Evolutionary conservation across 1,284 basidiomycete species (phyloP).

Genomic region (Trichosporon ovoides): DNA sequence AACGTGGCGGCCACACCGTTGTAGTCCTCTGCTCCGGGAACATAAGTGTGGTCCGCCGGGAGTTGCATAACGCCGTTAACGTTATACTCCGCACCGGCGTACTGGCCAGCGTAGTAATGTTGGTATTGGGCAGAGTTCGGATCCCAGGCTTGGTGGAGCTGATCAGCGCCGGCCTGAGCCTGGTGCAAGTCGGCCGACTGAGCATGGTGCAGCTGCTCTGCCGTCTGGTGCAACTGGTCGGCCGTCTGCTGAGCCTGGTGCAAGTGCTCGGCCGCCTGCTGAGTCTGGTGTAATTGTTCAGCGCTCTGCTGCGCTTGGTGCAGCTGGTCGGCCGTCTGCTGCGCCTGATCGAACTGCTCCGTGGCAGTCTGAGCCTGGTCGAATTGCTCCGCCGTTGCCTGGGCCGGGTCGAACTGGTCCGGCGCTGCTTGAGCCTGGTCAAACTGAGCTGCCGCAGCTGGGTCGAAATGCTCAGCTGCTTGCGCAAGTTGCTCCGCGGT

Average conservation of each 20-base stretch:
- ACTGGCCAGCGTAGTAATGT: background rate
- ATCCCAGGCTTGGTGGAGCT: slow-evolving; percentile 1
- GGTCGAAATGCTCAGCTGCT: background rate
- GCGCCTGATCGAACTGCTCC: background rate
- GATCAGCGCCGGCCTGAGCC: background rate
- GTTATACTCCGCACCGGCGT: slow-evolving; percentile 1
- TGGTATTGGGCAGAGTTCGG: slow-evolving; percentile 1
- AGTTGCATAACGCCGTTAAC: background rate
- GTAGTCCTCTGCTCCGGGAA: slow-evolving; percentile 14
- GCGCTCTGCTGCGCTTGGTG: background rate
- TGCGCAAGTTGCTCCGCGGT: background rate
- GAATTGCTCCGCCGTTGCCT: background rate
- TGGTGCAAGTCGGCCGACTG: background rate
- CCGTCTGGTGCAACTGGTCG: background rate
- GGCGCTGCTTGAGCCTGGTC: background rate
- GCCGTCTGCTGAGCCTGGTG: background rate
- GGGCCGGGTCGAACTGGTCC: background rate
- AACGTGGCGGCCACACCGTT: slow-evolving; percentile 16
- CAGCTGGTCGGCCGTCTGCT: background rate
- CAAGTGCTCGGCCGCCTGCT: background rate
- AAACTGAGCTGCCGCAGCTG: too few relatives aligned
- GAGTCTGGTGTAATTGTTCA: background rate
- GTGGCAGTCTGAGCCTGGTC: background rate
- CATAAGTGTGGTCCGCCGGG: slow-evolving; percentile 15
- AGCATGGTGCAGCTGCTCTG: background rate